phyloP scores from a whole-genome alignment of 352 stramenopile species.

The Pythium folliculosum region DNA sequence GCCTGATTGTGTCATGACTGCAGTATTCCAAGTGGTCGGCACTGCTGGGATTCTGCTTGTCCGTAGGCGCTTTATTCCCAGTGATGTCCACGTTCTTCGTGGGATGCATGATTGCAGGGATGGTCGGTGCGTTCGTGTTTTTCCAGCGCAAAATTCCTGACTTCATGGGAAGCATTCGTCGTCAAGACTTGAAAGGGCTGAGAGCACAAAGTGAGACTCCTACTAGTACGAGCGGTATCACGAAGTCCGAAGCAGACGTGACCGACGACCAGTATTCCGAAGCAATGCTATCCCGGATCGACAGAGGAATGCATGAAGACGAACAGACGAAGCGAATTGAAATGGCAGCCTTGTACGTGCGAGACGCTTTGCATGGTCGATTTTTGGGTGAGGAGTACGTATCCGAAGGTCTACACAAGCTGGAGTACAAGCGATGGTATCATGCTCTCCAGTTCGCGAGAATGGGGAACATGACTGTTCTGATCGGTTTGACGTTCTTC shows the following conservation, averaged over 20 bases:
- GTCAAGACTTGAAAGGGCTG: conserved; percentile 3
- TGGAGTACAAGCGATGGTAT: conserved; percentile 54
- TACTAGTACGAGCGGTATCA: not conserved
- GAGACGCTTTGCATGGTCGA: conserved; percentile 45
- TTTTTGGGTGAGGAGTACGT: conserved; percentile 57
- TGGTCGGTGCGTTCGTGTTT: conserved; percentile 32
- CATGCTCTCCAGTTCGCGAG: conserved; percentile 47
- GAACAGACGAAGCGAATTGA: conserved; percentile 36
- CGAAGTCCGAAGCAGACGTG: not conserved
- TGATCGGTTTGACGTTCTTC: conserved; percentile 53
- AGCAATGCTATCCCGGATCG: not conserved
- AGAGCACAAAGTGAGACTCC: not conserved
- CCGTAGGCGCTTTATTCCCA: conserved; percentile 42
- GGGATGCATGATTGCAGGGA: conserved; percentile 21
- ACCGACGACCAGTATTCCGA: conserved; percentile 6
- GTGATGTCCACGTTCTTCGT: conserved; percentile 51
- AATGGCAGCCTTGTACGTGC: conserved; percentile 49
- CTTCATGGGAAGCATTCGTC: conserved; percentile 32
- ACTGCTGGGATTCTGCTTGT: conserved; percentile 43
- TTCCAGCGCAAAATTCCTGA: conserved; percentile 33
- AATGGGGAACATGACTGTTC: conserved; percentile 44
- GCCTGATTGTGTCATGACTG: not conserved
- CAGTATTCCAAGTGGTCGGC: conserved; percentile 60
- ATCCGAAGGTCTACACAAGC: conserved; percentile 44
- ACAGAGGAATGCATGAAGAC: conserved; percentile 14